Conservation (phyloP, 2,329 filamentous ascomycete species). For the Penicillium sp. region DNA sequence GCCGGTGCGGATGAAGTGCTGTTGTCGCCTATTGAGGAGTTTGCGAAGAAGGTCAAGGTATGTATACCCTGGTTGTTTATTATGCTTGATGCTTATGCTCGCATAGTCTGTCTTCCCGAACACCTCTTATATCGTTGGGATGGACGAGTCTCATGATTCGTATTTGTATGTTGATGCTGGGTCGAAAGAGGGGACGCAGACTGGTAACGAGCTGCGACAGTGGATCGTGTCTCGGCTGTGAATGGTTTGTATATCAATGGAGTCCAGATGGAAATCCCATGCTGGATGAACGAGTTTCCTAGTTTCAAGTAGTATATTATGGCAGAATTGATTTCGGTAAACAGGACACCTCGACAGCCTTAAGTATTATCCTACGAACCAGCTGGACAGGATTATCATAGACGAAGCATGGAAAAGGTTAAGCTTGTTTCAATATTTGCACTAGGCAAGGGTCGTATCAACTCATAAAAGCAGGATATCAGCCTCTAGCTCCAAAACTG, state of each 20-base stretch:
- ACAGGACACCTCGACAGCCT: no score
- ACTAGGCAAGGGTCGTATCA: conserved; percentile 21
- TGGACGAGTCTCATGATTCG: conserved; percentile 28
- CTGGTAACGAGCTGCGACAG: conserved; percentile 23
- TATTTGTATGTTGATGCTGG: conserved; percentile 22
- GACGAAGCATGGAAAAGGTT: no score
- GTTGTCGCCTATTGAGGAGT: conserved; percentile 32
- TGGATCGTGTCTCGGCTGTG: conserved; percentile 29
- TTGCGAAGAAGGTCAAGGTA: conserved; percentile 33
- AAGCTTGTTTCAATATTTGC: conserved; percentile 10
- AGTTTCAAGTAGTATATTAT: no score
- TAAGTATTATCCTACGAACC: no score
- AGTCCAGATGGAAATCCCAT: not conserved
- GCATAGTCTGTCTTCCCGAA: conserved; percentile 28
- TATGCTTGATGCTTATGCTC: not conserved
- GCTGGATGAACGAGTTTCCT: no score
- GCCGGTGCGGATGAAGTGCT: conserved; percentile 52
- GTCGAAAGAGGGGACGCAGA: conserved; percentile 23
- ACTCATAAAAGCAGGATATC: conserved; percentile 24
- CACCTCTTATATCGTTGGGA: conserved; percentile 25
- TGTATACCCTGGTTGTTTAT: not conserved
- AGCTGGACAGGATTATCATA: no score
- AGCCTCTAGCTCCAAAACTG: conserved; percentile 16
- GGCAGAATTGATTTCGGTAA: no score
- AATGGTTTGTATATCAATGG: not conserved